Base-by-base conservation (phyloP, 2,329 filamentous ascomycete genomes). In the Cladosporium sp. region DNA sequence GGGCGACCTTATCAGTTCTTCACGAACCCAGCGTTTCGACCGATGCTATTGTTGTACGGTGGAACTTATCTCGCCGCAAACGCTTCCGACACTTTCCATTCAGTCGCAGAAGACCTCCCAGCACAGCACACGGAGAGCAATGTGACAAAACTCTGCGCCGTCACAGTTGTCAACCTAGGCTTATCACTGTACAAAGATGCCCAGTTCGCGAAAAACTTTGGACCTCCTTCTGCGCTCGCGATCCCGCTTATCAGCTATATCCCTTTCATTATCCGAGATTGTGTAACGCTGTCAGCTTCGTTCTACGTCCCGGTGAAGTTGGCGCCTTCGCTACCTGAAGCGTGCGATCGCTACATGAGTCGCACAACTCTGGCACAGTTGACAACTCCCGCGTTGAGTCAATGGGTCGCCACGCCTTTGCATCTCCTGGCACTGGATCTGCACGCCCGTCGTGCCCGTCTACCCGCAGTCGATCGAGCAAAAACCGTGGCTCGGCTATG, bases 1-100 rank as follows among this genome's bases (percentile, higher is more conserved):
- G 63, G 53, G 16, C 64, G 67, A 5, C 70, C 70, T 14, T 65
- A 64, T 31, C 66, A 29, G 21, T 70, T 67, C 61, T 64, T 70
- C 23, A 55, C 66, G n/a, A 66, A 62, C 56, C 62, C 64, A 29
- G 66, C 70, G 16, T 68, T 70, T 33, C 67, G 59, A 3, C 64
- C 67, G 8, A 71, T 72, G 67, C 55, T 72, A 16, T 28, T 69
- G 14, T 64, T 72, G 3, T 72, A 72, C 58, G 59, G 65, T 21
- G 67, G 67, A 28, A 71, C 70, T n/a, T 71, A 71, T 44, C 61
- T 69, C 11, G 66, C 66, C 40, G 68, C 69, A n/a, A 72, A 72
- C 28, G 21, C 66, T 16, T 66, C 67, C 35, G 70, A 72, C 37
- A 70, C 68, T 1, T 35, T 68, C 28, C 64, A 61, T 29, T 60